A percentile compares a stretch with the other conserved stretches of the same genome.
phyloP scores from a whole-genome alignment of 768 basidiomycete genomes.

The Termitomyces bulborhizus region DNA sequence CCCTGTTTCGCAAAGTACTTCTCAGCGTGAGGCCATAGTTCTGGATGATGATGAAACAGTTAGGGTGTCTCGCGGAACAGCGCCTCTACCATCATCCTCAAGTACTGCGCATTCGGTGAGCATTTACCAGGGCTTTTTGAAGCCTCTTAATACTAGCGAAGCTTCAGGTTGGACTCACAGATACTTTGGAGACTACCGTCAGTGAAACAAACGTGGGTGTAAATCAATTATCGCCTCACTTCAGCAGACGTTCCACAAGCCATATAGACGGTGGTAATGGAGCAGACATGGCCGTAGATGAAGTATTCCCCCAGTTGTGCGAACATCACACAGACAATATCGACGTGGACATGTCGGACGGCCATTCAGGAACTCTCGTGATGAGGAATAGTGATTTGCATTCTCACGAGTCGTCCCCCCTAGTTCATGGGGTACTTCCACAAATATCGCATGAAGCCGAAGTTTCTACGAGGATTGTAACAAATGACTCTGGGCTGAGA shows the following conservation, averaged over 20 bases:
- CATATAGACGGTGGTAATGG: neutral
- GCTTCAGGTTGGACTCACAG: neutral
- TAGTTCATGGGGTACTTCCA: neutral
- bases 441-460: neutral
- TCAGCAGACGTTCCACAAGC: neutral
- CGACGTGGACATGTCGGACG: neutral
- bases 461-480: neutral
- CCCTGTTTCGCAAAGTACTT: neutral
- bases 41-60: conserved; percentile 1
- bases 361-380: neutral
- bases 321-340: neutral
- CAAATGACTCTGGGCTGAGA: neutral
- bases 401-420: neutral
- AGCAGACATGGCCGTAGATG: neutral
- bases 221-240: neutral
- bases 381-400: neutral
- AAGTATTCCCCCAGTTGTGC: neutral
- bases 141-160: neutral
- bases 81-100: neutral
- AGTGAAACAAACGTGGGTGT: neutral
- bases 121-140: neutral
- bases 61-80: neutral
- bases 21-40: neutral
- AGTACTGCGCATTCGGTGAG: neutral
- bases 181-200: neutral